These are phyloP conservation scores for Aureobasidium sp. DNA, from an alignment of 2,329 filamentous ascomycete species.

Conservation along the genomic window DNA sequence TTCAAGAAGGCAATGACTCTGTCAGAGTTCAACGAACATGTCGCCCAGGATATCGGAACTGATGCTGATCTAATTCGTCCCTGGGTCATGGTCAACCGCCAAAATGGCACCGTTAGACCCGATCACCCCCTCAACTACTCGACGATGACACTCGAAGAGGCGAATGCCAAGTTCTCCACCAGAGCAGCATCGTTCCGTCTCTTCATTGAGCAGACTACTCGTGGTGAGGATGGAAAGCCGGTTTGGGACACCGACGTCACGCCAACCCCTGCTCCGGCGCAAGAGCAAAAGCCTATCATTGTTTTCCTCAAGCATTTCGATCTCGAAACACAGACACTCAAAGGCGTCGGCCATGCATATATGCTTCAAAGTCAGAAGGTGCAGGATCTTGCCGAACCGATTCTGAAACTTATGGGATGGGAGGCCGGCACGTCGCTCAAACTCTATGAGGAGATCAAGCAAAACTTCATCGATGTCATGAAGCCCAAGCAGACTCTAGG, in stretches of 20 bases:
- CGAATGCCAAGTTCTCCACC: constrained; percentile 60
- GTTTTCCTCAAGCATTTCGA: constrained; percentile 94
- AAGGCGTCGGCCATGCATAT: constrained; percentile 76
- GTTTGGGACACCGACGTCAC: constrained; percentile 60
- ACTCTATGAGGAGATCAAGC: constrained; percentile 96
- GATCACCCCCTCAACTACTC: constrained; percentile 78
- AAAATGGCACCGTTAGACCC: constrained; percentile 92
- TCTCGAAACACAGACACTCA: constrained; percentile 63
- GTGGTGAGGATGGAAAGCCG: constrained; percentile 62
- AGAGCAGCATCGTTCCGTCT: constrained; percentile 64
- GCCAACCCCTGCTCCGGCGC: constrained; percentile 32
- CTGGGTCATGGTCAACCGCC: constrained; percentile 97
- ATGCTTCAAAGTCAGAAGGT: constrained; percentile 84
- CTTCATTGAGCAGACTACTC: constrained; percentile 75
- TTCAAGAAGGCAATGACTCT: constrained; percentile 70
- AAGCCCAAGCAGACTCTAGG: constrained; percentile 86
- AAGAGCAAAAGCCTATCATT: constrained; percentile 55
- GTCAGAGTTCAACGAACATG: constrained; percentile 61
- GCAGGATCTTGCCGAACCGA: constrained; percentile 69
- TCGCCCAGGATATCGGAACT: constrained; percentile 63
- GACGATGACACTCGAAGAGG: constrained; percentile 61
- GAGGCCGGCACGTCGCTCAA: constrained; percentile 62
- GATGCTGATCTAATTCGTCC: constrained; percentile 68
- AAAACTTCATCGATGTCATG: constrained; percentile 91
- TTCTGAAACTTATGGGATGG: constrained; percentile 82